Base-by-base conservation (phyloP, 306 rosid species). In the Astragalus glycyphyllos region DNA sequence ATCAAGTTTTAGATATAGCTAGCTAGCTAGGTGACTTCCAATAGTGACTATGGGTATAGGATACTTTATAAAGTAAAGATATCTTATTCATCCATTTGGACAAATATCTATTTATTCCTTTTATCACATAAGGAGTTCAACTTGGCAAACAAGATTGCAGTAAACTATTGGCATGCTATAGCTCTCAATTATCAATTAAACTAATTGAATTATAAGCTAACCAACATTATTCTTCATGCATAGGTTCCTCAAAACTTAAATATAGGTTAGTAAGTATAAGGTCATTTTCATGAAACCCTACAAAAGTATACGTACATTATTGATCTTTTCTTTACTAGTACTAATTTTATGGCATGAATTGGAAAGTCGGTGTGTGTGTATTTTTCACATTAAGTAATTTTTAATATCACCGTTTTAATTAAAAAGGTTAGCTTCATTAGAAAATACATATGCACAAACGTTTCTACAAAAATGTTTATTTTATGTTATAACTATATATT, bases 221-320 rank as follows among this genome's bases (percentile, higher is more conserved):
- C 65, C 58, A 65, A 70, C 26, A 8, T 4, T 44, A 37, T 70
- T 60, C 81, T 82, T 82, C 67, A 37, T 42, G 11, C 75, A 62
- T 72, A 82, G 65, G 78, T 66, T 58, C 59, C 75, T 29, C 15
- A 35, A 9, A 26, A 40, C 53, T 62, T 55, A 2, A 14, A 26
- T 16, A 65, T 75, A 74, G 68, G 48, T 5, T 46, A 58, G 75
- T 69, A 58, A 73, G 75, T 78, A 51, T 35, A 26, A 53, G 42
- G 78, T 74, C 81, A 37, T 58, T 78, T 20, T 74, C 72, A 65
- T 29, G 6, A 78, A 74, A 17, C 73, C 55, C 69, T 20, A 63
- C 65, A 40, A 38, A 62, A 54, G 48, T 32, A 26, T 26, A 38
- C 58, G 20, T 49, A 23, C 45, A 63, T 74, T 26, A 50, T 67